Evolutionary conservation across 148 eudicot genomes (phyloP).

Genomic region (Salicornia ramosissima): DNA sequence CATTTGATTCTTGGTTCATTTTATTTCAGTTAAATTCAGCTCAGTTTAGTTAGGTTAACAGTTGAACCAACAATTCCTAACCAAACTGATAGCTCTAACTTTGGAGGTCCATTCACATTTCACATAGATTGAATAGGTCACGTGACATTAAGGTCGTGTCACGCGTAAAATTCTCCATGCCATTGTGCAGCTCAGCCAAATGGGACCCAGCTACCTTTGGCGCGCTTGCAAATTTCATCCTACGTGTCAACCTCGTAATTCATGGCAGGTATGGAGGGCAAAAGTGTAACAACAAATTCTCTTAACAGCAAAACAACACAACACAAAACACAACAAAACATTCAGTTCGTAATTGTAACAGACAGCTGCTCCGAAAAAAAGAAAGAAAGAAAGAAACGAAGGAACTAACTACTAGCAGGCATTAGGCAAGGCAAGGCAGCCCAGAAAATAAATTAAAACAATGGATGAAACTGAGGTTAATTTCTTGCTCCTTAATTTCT

Average conservation of each 20-base stretch:
- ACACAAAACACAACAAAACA: too few relatives aligned
- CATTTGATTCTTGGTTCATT: too few relatives aligned
- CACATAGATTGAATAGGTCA: too few relatives aligned
- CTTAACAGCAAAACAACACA: too few relatives aligned
- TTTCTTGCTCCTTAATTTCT: not conserved
- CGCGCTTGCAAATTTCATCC: constrained; percentile 22
- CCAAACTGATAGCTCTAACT: too few relatives aligned
- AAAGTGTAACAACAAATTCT: constrained; percentile 7
- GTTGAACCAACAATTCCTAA: too few relatives aligned
- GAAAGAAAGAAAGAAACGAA: constrained; percentile 15
- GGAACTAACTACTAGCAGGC: too few relatives aligned
- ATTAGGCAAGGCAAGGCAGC: too few relatives aligned
- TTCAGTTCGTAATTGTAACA: constrained; percentile 84
- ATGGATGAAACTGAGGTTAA: constrained; percentile 45
- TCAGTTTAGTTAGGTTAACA: too few relatives aligned
- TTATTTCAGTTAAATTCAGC: too few relatives aligned
- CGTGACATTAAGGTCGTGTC: constrained; percentile 15
- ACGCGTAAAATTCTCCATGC: not conserved
- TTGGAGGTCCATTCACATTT: not conserved
- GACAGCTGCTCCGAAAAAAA: constrained; percentile 41
- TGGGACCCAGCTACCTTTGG: constrained; percentile 17
- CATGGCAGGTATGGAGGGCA: too few relatives aligned
- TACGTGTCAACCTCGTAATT: constrained; percentile 24
- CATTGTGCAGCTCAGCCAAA: not conserved
- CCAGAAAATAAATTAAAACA: too few relatives aligned